Percentiles rank a stretch among this genome's conserved stretches.
Evolutionary conservation across 345 rosid genomes (phyloP).

Genomic region (Eucalyptus lansdowneana): DNA sequence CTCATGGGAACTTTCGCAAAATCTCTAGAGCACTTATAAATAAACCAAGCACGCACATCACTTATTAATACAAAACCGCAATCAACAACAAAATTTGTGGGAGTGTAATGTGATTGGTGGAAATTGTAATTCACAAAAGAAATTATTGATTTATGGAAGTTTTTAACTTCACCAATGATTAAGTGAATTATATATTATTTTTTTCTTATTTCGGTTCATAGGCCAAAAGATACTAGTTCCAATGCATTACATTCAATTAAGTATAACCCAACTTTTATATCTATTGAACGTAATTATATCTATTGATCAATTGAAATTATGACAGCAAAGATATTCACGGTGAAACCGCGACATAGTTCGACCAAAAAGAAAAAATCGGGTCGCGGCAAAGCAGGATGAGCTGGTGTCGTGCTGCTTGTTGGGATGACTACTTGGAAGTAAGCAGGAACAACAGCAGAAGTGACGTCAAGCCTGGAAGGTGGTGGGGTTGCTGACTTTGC

Average conservation of each 20-base stretch:
- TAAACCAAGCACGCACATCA: neutral
- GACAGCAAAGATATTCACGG: neutral
- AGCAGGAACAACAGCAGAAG: neutral
- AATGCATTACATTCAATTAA: neutral
- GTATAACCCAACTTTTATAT: too few relatives aligned
- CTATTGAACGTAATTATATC: too few relatives aligned
- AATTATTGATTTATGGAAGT: neutral
- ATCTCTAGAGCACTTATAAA: neutral
- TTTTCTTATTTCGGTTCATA: neutral
- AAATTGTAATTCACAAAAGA: neutral
- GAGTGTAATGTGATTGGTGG: neutral
- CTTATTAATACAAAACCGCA: neutral
- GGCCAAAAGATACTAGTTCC: neutral
- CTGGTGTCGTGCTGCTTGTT: too few relatives aligned
- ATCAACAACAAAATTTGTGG: neutral
- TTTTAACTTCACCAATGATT: neutral
- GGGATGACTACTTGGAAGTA: neutral
- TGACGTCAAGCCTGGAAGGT: neutral
- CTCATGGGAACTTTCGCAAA: neutral
- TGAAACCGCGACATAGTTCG: neutral
- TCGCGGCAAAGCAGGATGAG: too few relatives aligned
- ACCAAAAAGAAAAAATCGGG: too few relatives aligned
- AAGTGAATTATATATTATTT: neutral
- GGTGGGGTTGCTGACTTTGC: neutral
- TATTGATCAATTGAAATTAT: too few relatives aligned